Evolutionary conservation across 2,329 filamentous ascomycete species (phyloP).

Genomic region (Cylindrodendrum hubeiense): DNA sequence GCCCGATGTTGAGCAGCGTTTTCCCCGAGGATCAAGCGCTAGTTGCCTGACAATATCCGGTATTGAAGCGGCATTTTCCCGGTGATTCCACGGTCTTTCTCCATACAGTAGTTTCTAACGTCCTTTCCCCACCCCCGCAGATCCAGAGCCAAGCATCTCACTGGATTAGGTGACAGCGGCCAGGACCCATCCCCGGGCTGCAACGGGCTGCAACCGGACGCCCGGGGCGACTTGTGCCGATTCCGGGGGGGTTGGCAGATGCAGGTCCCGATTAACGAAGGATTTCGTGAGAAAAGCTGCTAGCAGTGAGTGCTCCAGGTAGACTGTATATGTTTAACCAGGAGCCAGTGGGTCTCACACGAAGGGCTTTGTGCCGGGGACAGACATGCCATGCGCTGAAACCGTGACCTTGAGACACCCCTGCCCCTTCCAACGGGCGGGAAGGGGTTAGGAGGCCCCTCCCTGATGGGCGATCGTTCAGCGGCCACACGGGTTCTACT

Average conservation of each 20-base stretch:
- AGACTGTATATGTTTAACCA: neutral
- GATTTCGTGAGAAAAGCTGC: neutral
- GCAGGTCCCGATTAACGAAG: conserved; percentile 22
- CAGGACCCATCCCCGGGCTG: neutral
- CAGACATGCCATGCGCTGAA: neutral
- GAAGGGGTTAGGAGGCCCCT: conserved; percentile 2
- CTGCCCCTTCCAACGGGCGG: neutral
- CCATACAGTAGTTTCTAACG: conserved; percentile 1
- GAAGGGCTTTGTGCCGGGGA: neutral
- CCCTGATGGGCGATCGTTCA: conserved; percentile 1
- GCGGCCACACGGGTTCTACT: neutral
- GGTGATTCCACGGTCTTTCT: neutral
- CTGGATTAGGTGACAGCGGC: neutral
- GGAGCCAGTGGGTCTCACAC: neutral
- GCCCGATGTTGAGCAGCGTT: conserved; percentile 8
- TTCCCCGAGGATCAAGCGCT: neutral
- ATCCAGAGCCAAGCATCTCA: neutral
- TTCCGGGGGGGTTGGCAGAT: conserved; percentile 7
- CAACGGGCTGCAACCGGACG: neutral
- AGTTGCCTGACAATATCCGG: neutral
- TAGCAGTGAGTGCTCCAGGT: neutral
- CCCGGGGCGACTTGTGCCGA: neutral
- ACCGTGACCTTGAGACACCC: neutral
- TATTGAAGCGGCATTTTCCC: conserved; percentile 2
- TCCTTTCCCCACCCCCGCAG: neutral